These are phyloP conservation scores for Fusarium floridanum DNA, from an alignment of 2,329 filamentous ascomycete genomes.

Conservation along the genomic window DNA sequence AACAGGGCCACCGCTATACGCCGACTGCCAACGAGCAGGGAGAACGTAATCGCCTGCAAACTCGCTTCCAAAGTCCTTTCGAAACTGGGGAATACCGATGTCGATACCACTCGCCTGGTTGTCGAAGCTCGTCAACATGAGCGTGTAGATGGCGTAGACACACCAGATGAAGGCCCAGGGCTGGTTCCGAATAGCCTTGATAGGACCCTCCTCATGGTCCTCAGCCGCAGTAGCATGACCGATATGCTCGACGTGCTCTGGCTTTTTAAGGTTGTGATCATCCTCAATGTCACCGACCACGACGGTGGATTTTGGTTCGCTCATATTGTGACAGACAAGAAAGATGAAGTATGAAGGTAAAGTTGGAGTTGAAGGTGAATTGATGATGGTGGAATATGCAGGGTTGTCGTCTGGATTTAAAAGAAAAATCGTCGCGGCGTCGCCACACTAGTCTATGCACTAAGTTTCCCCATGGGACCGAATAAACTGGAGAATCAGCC, in stretches of 20 bases:
- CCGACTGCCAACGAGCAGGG: conserved; percentile 34
- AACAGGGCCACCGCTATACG: conserved; percentile 36
- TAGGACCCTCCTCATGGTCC: conserved; percentile 24
- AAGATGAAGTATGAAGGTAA: not conserved
- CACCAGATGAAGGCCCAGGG: conserved; percentile 33
- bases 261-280: conserved; percentile 14
- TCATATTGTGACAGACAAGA: not conserved
- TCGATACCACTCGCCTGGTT: conserved; percentile 32
- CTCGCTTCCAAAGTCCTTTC: conserved; percentile 33
- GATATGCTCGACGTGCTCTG: conserved; percentile 31
- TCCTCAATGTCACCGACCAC: conserved; percentile 17
- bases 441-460: not conserved
- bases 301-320: not conserved
- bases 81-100: conserved; percentile 35
- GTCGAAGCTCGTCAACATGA: conserved; percentile 37
- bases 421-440: not conserved
- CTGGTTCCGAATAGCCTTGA: conserved; percentile 29
- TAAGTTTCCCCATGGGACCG: not conserved
- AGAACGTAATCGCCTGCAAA: conserved; percentile 30
- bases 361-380: not conserved
- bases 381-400: not conserved
- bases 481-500: not conserved
- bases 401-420: not conserved
- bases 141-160: conserved; percentile 35
- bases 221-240: conserved; percentile 27